Evolutionary conservation across 73 alveolate genomes (phyloP).

Genomic region (Tetrahymena elliotti): DNA sequence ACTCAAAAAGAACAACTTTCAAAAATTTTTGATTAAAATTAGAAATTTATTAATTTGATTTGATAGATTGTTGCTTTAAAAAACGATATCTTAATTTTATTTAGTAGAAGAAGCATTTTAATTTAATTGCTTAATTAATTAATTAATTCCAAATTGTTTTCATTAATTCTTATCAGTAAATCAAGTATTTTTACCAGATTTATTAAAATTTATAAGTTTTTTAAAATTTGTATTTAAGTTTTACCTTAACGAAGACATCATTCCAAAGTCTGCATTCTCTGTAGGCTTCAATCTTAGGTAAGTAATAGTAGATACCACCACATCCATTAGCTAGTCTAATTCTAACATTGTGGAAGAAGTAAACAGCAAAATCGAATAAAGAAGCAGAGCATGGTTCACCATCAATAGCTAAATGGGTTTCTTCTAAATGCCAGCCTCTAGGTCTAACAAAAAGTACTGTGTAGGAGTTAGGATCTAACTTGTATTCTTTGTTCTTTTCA

Average conservation of each 20-base stretch:
- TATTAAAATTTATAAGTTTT: too few species aligned
- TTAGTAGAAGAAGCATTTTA: not conserved
- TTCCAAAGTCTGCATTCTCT: conserved; percentile 44
- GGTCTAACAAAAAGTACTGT: not conserved
- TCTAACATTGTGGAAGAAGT: conserved; percentile 22
- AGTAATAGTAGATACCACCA: conserved; percentile 19
- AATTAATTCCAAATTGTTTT: too few species aligned
- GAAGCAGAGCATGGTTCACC: conserved; percentile 41
- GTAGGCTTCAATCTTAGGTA: conserved; percentile 33
- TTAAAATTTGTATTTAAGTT: not conserved
- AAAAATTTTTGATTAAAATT: not conserved
- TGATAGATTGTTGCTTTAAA: not conserved
- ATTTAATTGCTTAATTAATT: too few species aligned
- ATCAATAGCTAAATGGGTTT: conserved; percentile 22
- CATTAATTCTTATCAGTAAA: not conserved
- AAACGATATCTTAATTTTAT: not conserved
- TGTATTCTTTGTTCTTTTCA: not conserved
- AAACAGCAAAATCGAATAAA: conserved; percentile 39
- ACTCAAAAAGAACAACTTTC: not conserved
- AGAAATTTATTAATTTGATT: not conserved
- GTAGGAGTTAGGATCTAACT: not conserved
- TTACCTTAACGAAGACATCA: conserved; percentile 14
- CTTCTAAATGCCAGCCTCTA: conserved; percentile 25
- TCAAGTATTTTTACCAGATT: not conserved
- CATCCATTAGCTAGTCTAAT: not conserved